phyloP scores from a whole-genome alignment of 108 stramenopile species.

The Skeletonema costatum region DNA sequence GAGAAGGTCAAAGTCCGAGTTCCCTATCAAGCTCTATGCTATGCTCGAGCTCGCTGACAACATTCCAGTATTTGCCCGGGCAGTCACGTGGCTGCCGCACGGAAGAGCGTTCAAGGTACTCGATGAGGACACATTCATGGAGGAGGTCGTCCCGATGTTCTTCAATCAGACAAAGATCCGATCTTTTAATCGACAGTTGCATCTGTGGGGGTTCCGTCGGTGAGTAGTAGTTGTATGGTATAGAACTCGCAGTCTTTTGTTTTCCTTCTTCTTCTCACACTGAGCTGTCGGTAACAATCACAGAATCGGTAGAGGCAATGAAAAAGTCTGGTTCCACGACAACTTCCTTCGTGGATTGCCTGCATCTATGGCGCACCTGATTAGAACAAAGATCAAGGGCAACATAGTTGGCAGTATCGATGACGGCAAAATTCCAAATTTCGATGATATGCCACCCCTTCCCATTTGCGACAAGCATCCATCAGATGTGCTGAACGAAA shows the following conservation, averaged over 20 bases:
- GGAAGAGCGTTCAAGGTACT: constrained; percentile 61
- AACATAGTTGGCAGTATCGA: neutral
- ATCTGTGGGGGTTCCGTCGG: constrained; percentile 16
- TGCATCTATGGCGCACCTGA: neutral
- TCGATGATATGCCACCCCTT: neutral
- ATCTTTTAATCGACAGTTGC: neutral
- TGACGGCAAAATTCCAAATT: neutral
- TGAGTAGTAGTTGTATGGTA: neutral
- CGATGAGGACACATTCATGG: constrained; percentile 54
- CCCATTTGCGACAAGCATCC: neutral
- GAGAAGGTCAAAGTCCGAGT: neutral
- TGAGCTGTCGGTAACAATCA: neutral
- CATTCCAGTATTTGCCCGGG: neutral
- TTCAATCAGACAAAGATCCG: constrained; percentile 51
- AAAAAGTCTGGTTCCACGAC: constrained; percentile 14
- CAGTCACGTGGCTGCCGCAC: constrained; percentile 54
- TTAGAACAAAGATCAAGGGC: neutral
- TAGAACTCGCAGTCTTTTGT: too few relatives aligned
- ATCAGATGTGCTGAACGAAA: too few relatives aligned
- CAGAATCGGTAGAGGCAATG: neutral
- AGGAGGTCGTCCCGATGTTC: constrained; percentile 48
- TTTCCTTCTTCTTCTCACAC: neutral
- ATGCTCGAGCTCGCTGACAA: neutral
- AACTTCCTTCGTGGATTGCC: constrained; percentile 15
- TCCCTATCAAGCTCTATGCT: constrained; percentile 7